Evolutionary conservation across 208 protist genomes (phyloP).

Genomic region (Leishmania lainsoni): DNA sequence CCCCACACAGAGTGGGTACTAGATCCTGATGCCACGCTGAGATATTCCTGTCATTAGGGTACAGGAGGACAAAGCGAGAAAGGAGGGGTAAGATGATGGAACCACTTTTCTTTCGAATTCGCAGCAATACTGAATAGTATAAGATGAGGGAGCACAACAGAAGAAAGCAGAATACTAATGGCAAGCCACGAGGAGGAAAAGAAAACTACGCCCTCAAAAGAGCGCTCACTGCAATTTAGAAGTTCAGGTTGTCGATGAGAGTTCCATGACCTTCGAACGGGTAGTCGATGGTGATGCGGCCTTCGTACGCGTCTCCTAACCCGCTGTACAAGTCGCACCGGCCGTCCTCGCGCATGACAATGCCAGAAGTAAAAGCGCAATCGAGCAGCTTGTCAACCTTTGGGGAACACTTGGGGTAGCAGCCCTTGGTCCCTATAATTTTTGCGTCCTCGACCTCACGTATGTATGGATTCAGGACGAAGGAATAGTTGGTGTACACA

Average conservation of each 20-base stretch:
- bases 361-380: conserved; percentile 65
- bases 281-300: conserved; percentile 74
- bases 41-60: not conserved
- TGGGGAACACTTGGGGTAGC: conserved; percentile 50
- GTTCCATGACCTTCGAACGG: conserved; percentile 65
- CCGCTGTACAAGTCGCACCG: conserved; percentile 74
- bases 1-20: too few species aligned
- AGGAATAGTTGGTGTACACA: conserved; percentile 68
- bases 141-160: not conserved
- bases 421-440: conserved; percentile 55
- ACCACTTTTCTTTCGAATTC: not conserved
- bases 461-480: conserved; percentile 60
- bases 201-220: not conserved
- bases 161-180: not conserved
- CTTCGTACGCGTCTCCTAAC: conserved; percentile 57
- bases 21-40: not conserved
- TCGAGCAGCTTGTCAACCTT: conserved; percentile 60
- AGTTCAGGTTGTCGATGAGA: conserved; percentile 48
- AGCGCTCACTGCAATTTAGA: not conserved
- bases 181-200: not conserved
- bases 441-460: conserved; percentile 39
- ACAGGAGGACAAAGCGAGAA: not conserved
- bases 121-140: not conserved
- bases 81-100: not conserved
- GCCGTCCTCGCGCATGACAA: conserved; percentile 67